Conservation (phyloP, 1,284 basidiomycete genomes). For the Hemileia vastatrix region DNA sequence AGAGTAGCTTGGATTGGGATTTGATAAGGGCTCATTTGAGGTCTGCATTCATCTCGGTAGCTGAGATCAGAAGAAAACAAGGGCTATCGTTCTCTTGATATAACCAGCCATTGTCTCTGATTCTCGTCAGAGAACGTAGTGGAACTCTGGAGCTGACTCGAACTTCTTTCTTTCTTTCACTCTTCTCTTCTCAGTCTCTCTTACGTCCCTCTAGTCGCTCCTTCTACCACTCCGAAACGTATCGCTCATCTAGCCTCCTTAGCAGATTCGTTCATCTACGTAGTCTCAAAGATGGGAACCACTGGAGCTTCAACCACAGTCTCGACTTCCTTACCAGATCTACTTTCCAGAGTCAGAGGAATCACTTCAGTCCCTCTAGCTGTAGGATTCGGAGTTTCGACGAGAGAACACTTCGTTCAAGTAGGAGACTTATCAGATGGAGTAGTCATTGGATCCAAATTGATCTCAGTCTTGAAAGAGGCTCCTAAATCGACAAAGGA, state of each 20-base stretch:
- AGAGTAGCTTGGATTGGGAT: too few species aligned
- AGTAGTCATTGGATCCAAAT: constrained; percentile 81
- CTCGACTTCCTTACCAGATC: constrained; percentile 43
- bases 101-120: too few species aligned
- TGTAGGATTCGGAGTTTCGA: constrained; percentile 92
- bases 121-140: too few species aligned
- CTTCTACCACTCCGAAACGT: constrained; percentile 74
- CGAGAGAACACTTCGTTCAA: constrained; percentile 73
- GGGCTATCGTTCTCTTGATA: too few species aligned
- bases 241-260: constrained; percentile 84
- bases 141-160: too few species aligned
- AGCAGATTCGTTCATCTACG: constrained; percentile 94
- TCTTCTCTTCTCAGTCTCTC: constrained; percentile 62
- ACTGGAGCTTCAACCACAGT: constrained; percentile 77
- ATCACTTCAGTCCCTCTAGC: constrained; percentile 65
- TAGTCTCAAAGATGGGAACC: constrained; percentile 95
- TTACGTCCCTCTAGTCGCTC: constrained; percentile 91
- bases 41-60: too few species aligned
- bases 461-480: constrained; percentile 52
- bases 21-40: too few species aligned
- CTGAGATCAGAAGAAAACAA: too few species aligned
- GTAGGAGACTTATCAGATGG: constrained; percentile 72
- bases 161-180: not conserved
- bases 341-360: constrained; percentile 42
- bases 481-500: constrained; percentile 14